These are phyloP conservation scores for Yamadazyma taylorii DNA, from an alignment of 1,139 yeast species.

Conservation along the genomic window DNA sequence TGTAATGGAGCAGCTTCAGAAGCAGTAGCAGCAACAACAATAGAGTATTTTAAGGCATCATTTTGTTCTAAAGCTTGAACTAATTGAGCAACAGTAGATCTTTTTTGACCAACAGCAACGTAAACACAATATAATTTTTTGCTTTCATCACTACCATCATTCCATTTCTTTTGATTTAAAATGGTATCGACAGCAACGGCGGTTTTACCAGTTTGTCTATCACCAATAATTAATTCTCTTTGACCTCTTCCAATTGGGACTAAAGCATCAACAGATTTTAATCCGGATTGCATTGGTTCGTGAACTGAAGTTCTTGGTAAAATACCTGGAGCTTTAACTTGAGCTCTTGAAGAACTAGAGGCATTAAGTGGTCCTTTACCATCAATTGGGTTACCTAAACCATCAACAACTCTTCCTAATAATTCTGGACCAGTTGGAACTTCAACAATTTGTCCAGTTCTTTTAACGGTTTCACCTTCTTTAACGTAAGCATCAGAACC, in stretches of 20 bases:
- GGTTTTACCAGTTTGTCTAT: constrained; percentile 99
- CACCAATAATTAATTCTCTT: constrained; percentile 99
- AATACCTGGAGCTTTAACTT: constrained; percentile 99
- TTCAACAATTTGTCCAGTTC: constrained; percentile 99
- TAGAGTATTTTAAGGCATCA: constrained; percentile 97
- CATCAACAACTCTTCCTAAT: constrained; percentile 99
- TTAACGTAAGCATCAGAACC: constrained; percentile 98
- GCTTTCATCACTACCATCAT: constrained; percentile 88
- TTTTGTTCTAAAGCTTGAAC: constrained; percentile 98
- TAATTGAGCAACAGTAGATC: constrained; percentile 99
- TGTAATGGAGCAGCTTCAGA: constrained; percentile 99
- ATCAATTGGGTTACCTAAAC: constrained; percentile 98
- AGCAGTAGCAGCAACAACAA: constrained; percentile 99
- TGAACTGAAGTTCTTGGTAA: constrained; percentile 97
- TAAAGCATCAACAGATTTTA: constrained; percentile 97
- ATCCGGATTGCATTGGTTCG: constrained; percentile 99
- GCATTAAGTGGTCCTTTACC: constrained; percentile 99
- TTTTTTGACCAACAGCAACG: constrained; percentile 99
- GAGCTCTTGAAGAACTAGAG: constrained; percentile 87
- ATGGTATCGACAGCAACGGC: constrained; percentile 98
- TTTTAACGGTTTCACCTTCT: constrained; percentile 99
- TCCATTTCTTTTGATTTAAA: constrained; percentile 99
- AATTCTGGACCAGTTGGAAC: constrained; percentile 98
- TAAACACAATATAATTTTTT: constrained; percentile 99
- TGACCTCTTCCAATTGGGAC: constrained; percentile 99